phyloP scores from a whole-genome alignment of 331 rosid genomes.

The Malus hybrid region DNA sequence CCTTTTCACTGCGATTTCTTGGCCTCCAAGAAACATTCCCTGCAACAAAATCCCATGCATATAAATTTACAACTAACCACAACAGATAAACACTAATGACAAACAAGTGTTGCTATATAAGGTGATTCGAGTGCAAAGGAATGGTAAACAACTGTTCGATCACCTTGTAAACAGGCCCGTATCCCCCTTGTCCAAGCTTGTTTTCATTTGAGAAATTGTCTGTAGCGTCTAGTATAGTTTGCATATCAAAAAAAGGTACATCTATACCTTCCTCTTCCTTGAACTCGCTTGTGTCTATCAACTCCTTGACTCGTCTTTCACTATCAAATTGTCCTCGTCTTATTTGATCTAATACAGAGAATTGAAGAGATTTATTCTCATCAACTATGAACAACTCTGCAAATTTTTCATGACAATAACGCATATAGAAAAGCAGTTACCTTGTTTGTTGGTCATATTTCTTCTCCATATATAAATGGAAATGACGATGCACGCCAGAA shows the following conservation, averaged over 20 bases:
- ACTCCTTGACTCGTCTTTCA: slow-evolving; percentile 22
- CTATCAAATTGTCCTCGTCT: slow-evolving; percentile 9
- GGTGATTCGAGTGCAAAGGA: not conserved
- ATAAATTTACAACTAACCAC: too few relatives aligned
- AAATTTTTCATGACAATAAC: not conserved
- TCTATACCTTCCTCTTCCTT: slow-evolving; percentile 20
- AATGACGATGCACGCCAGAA: slow-evolving; percentile 10
- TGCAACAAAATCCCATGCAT: not conserved
- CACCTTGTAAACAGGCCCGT: slow-evolving; percentile 39
- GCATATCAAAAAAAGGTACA: slow-evolving; percentile 20
- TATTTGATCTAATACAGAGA: not conserved
- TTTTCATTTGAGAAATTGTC: slow-evolving; percentile 22
- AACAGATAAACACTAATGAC: not conserved
- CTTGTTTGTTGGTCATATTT: slow-evolving; percentile 16
- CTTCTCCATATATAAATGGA: slow-evolving; percentile 7
- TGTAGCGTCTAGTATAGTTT: slow-evolving; percentile 23
- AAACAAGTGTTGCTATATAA: not conserved
- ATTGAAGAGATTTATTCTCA: not conserved
- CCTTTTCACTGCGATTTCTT: slow-evolving; percentile 24
- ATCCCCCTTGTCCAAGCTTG: slow-evolving; percentile 37
- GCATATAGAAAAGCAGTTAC: slow-evolving; percentile 11
- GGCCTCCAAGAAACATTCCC: slow-evolving; percentile 25
- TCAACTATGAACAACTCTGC: not conserved
- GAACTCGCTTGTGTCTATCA: slow-evolving; percentile 22
- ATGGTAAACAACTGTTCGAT: not conserved